Evolutionary conservation across 202 grass and related monocot genomes (phyloP), one percentile per base, ranked within the genome.

Genomic region (Carex arenaria): DNA sequence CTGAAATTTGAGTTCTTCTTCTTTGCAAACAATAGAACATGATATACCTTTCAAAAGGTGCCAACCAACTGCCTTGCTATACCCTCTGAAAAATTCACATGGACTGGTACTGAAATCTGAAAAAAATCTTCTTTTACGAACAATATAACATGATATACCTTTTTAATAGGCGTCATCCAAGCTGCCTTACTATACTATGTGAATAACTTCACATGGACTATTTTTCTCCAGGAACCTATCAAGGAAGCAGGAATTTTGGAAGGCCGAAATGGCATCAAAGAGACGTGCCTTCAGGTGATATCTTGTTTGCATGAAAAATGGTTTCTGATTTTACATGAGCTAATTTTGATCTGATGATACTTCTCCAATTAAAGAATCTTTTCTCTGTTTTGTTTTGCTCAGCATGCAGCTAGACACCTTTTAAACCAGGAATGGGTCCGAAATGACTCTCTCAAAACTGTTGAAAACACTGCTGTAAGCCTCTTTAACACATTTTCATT

Each of bases 191-290:
- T 23, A 26, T 62, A 62, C 22, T 28, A 10, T 12, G 8, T 63
- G 22, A 19, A 69, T 42, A 19, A 69, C 18, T 40, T 67, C 18
- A 42, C 67, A 69, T 42, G 15, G 32, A 42, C 7, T 69, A 7
- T 80, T 81, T 86, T 64, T 75, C 83, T 81, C 81, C 85, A 98
- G 95, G 95, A 98, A 86, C 93, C 95, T 83, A 98, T 98, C 82
- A 98, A 98, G 90, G 95, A 98, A 91, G 93, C 95, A 86, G 95
- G 95, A 89, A 98, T 98, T 86, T 93, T 98, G 89, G 95, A 98
- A 90, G 95, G 95, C 72, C 86, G 95, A 36, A 98, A 98, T 92
- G 95, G 95, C 63, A 98, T 98, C 38, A 98, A 98, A 78, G 93
- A 98, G 90, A 98, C 95, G 64, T 98, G 95, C 45, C 93, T 98